Evolutionary conservation across 805 yeast species (phyloP).

Genomic region (Zygotorulaspora danielsina): DNA sequence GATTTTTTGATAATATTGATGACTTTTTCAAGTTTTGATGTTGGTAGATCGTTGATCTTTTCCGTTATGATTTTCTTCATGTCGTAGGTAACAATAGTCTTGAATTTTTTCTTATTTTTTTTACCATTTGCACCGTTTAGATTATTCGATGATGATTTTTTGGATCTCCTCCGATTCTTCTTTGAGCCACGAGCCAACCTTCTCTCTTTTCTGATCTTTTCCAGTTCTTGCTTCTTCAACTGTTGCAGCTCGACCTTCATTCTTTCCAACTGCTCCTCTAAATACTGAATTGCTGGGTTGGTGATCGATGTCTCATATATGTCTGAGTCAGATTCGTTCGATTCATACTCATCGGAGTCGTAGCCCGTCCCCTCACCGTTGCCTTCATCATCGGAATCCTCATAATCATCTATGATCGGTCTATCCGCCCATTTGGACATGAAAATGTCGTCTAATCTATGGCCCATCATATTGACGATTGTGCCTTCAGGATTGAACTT

Average conservation of each 20-base stretch:
- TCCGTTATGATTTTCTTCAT: conserved; percentile 95
- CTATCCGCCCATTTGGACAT: conserved; percentile 84
- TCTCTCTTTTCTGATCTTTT: conserved; percentile 61
- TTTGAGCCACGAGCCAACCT: conserved; percentile 34
- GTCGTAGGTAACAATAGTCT: conserved; percentile 71
- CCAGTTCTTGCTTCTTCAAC: conserved; percentile 73
- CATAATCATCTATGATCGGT: conserved; percentile 61
- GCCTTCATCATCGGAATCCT: conserved; percentile 40
- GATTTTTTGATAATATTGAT: conserved; percentile 79
- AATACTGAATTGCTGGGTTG: conserved; percentile 83
- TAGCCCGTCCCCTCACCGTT: conserved; percentile 36
- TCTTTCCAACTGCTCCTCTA: conserved; percentile 80
- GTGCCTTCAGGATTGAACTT: conserved; percentile 95
- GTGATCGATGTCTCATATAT: conserved; percentile 61
- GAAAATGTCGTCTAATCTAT: conserved; percentile 78
- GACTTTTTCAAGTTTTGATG: conserved; percentile 77
- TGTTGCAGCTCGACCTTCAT: conserved; percentile 82
- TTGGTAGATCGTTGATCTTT: conserved; percentile 70
- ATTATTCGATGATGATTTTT: conserved; percentile 23
- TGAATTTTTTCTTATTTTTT: conserved; percentile 32
- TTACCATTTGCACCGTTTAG: conserved; percentile 16
- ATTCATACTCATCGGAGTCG: conserved; percentile 27
- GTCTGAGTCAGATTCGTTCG: conserved; percentile 54
- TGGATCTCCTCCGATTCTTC: conserved; percentile 38
- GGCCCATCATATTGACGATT: conserved; percentile 94